A percentile compares a stretch with the other conserved stretches of the same genome.
Evolutionary conservation across 495 filamentous ascomycete species (phyloP).

Genomic region (Podospora pseudoanserina): DNA sequence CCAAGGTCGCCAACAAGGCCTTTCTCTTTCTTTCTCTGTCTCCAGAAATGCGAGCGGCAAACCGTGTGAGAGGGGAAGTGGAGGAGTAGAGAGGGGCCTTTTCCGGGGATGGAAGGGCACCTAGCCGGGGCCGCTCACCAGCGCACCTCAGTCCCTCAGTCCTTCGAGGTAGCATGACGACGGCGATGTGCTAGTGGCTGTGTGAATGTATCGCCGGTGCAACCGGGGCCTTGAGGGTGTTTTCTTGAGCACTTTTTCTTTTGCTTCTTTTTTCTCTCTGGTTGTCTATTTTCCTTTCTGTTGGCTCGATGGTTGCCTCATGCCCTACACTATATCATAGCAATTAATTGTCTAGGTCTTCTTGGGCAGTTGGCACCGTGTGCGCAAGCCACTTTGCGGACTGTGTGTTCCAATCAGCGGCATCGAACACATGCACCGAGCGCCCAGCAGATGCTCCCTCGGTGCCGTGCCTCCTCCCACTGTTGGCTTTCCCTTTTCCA

Average conservation of each 20-base stretch:
- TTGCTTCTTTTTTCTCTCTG: not conserved
- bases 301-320: not conserved
- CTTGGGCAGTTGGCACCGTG: not conserved
- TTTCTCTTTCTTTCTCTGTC: not conserved
- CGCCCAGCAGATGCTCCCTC: not conserved
- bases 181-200: not conserved
- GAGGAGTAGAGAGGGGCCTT: not conserved
- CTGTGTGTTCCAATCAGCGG: not conserved
- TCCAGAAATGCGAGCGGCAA: not conserved
- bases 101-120: not conserved
- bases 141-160: not conserved
- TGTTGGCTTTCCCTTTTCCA: not conserved
- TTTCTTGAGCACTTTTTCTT: not conserved
- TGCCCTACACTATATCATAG: not conserved
- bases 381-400: not conserved
- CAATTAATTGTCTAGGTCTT: not conserved
- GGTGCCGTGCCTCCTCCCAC: not conserved
- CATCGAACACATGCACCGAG: not conserved
- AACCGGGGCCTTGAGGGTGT: not conserved
- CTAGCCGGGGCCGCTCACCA: not conserved
- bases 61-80: not conserved
- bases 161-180: not conserved
- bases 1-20: not conserved
- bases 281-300: not conserved
- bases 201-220: not conserved